These are phyloP conservation scores for Papiliotrema nemorosa DNA, from an alignment of 1,284 basidiomycete genomes.

Conservation along the genomic window DNA sequence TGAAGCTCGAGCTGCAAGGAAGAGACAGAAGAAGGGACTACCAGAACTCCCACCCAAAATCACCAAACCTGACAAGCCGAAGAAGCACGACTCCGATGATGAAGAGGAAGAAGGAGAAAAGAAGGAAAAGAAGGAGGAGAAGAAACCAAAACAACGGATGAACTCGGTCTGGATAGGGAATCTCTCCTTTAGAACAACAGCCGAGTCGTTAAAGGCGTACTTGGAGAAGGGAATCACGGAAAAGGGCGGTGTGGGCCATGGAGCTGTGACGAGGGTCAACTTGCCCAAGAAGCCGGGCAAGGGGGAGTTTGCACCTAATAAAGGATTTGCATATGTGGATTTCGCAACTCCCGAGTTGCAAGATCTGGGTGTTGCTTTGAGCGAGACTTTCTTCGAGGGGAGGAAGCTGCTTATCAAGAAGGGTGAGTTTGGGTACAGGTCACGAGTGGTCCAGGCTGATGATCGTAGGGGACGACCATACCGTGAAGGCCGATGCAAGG, in stretches of 20 bases:
- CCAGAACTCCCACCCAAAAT: conserved; percentile 14
- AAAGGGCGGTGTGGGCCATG: conserved; percentile 29
- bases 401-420: conserved; percentile 89
- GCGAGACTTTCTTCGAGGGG: conserved; percentile 78
- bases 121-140: conserved; percentile 60
- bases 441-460: neutral
- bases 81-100: conserved; percentile 41
- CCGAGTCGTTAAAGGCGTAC: conserved; percentile 65
- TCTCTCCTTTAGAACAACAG: conserved; percentile 82
- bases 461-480: conserved; percentile 62
- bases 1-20: conserved; percentile 44
- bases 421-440: conserved; percentile 53
- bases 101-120: conserved; percentile 57
- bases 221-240: conserved; percentile 62
- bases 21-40: conserved; percentile 36
- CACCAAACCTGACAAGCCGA: conserved; percentile 15
- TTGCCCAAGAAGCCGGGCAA: conserved; percentile 51
- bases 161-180: conserved; percentile 96
- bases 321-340: conserved; percentile 88
- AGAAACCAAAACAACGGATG: conserved; percentile 57
- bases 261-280: conserved; percentile 53
- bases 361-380: conserved; percentile 67
- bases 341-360: conserved; percentile 76
- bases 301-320: conserved; percentile 51
- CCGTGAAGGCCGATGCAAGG: conserved; percentile 40